Conservation (phyloP, 169 alveolate genomes). For the Plasmodium chabaudi region DNA sequence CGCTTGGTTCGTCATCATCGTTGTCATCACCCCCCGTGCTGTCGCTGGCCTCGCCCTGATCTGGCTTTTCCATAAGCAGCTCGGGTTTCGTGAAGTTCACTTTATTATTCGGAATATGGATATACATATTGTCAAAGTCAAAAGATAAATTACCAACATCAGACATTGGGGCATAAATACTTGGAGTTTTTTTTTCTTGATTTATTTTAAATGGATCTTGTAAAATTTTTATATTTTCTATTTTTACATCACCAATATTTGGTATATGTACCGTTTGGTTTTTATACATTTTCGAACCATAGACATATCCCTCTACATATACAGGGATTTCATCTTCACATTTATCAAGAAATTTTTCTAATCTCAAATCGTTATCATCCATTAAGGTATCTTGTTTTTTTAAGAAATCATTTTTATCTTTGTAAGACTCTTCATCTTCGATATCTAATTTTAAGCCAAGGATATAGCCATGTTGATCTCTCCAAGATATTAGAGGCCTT, state of each 20-base stretch:
- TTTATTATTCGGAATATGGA: slow-evolving; percentile 96
- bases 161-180: slow-evolving; percentile 98
- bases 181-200: slow-evolving; percentile 74
- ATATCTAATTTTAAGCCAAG: slow-evolving; percentile 95
- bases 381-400: neutral
- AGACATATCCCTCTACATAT: slow-evolving; percentile 96
- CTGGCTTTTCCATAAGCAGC: slow-evolving; percentile 1
- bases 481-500: slow-evolving; percentile 93
- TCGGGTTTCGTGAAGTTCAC: slow-evolving; percentile 91
- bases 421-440: slow-evolving; percentile 21
- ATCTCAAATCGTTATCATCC: slow-evolving; percentile 34
- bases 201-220: slow-evolving; percentile 92
- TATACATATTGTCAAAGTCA: slow-evolving; percentile 97
- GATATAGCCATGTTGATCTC: slow-evolving; percentile 97
- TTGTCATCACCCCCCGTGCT: slow-evolving; percentile 26
- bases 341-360: slow-evolving; percentile 27
- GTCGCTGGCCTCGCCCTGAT: neutral
- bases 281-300: slow-evolving; percentile 92
- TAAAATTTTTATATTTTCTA: slow-evolving; percentile 82
- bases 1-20: slow-evolving; percentile 26
- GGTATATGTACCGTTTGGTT: slow-evolving; percentile 91
- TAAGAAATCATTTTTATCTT: neutral
- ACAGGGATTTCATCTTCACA: slow-evolving; percentile 83
- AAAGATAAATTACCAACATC: slow-evolving; percentile 96
- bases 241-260: slow-evolving; percentile 92